These are phyloP conservation scores for Wickerhamiella vanderwaltii DNA, from an alignment of 805 yeast species.

Conservation along the genomic window DNA sequence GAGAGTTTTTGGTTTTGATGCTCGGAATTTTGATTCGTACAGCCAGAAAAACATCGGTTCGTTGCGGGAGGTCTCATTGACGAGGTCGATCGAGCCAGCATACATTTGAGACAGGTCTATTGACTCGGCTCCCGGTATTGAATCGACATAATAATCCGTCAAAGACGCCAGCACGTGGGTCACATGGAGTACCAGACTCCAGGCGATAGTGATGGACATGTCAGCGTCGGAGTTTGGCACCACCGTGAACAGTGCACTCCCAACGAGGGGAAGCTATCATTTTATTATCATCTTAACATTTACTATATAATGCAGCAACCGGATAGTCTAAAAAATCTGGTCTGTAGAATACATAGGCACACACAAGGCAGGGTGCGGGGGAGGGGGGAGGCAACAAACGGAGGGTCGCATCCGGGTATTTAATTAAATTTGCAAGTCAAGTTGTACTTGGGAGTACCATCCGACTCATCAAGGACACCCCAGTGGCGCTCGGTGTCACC, in stretches of 20 bases:
- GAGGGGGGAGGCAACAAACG: too few species aligned
- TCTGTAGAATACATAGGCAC: too few species aligned
- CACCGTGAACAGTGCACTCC: too few species aligned
- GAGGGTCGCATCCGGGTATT: too few species aligned
- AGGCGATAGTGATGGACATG: too few species aligned
- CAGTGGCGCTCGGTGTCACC: slow-evolving; percentile 79
- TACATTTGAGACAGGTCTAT: slow-evolving; percentile 32
- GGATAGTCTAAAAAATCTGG: too few species aligned
- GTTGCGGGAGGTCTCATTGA: slow-evolving; percentile 33
- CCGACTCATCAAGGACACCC: slow-evolving; percentile 59
- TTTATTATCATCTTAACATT: too few species aligned
- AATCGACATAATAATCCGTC: slow-evolving; percentile 21
- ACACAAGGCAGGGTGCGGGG: too few species aligned
- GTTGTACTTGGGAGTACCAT: slow-evolving; percentile 27
- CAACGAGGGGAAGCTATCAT: too few species aligned
- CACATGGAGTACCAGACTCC: neutral
- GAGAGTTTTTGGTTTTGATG: slow-evolving; percentile 27
- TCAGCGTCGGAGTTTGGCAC: too few species aligned
- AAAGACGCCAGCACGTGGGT: neutral
- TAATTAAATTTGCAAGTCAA: slow-evolving; percentile 23
- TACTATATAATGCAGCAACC: too few species aligned
- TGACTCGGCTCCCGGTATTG: slow-evolving; percentile 22
- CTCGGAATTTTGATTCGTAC: slow-evolving; percentile 30
- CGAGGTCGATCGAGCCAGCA: slow-evolving; percentile 50
- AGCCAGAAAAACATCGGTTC: slow-evolving; percentile 72